Percentiles rank a stretch among this genome's conserved stretches.
phyloP scores from a whole-genome alignment of 2,329 filamentous ascomycete species.

The Grosmannia clavigera region DNA sequence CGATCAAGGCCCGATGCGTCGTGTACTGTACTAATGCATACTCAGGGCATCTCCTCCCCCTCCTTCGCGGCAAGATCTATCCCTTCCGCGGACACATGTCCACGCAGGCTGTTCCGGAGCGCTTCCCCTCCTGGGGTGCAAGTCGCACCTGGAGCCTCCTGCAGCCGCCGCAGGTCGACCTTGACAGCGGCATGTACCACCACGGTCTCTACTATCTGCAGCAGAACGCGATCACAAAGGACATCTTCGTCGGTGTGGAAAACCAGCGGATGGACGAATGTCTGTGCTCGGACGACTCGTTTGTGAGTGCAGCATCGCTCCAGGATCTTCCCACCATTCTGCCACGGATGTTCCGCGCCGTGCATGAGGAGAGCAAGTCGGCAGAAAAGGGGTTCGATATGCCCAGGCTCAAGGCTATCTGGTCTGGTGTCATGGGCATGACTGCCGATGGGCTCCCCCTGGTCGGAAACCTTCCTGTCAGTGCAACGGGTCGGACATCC shows the following conservation, averaged over 20 bases:
- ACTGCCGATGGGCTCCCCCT: conserved; percentile 9
- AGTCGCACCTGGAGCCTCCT: conserved; percentile 11
- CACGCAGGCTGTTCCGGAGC: conserved; percentile 22
- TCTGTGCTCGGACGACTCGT: conserved; percentile 4
- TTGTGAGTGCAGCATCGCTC: not conserved
- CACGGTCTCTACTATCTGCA: conserved; percentile 9
- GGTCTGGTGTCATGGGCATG: conserved; percentile 8
- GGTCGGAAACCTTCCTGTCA: conserved; percentile 2
- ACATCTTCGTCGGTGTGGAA: conserved; percentile 10
- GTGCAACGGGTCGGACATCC: not conserved
- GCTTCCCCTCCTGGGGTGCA: conserved; percentile 6
- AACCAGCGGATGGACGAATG: conserved; percentile 4
- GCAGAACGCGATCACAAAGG: conserved; percentile 2
- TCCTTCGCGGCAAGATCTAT: conserved; percentile 21
- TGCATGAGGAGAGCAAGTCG: not conserved
- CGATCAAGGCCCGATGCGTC: conserved; percentile 21
- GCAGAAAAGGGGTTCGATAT: no score
- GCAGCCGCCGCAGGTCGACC: not conserved
- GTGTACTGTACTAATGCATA: conserved; percentile 31
- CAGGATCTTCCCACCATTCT: not conserved
- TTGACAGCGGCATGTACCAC: not conserved
- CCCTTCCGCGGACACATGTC: conserved; percentile 30
- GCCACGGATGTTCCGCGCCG: conserved; percentile 4
- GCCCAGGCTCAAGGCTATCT: conserved; percentile 1
- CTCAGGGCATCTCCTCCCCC: conserved; percentile 27